These are phyloP conservation scores for Mortierella sp. DNA, from an alignment of 371 early-diverging fungal species.

Conservation along the genomic window DNA sequence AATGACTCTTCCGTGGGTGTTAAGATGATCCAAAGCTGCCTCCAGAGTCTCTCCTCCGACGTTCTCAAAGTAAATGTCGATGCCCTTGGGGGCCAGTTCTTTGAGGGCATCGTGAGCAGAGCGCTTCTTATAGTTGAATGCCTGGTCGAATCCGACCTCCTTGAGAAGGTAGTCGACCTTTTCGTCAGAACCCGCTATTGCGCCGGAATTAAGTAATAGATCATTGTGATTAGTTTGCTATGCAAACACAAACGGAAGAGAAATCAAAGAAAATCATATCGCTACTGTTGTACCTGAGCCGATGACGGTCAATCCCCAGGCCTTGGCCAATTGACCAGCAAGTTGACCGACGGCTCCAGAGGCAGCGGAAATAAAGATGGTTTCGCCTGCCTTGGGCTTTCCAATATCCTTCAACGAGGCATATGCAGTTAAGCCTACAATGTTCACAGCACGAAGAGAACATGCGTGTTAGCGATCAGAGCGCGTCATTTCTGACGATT, in stretches of 20 bases:
- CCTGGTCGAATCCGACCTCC: constrained; percentile 70
- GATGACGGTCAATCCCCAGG: constrained; percentile 69
- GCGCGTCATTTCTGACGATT: background rate
- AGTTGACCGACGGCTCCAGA: constrained; percentile 73
- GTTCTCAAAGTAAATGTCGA: constrained; percentile 80
- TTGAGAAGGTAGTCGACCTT: constrained; percentile 73
- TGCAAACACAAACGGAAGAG: background rate
- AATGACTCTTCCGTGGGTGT: constrained; percentile 65
- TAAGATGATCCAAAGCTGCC: constrained; percentile 63
- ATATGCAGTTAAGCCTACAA: constrained; percentile 60
- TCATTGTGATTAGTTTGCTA: background rate
- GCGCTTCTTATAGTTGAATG: constrained; percentile 82
- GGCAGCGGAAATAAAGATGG: constrained; percentile 69
- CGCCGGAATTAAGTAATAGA: background rate
- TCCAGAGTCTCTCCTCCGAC: constrained; percentile 81
- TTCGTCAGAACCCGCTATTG: constrained; percentile 72
- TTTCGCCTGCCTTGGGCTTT: constrained; percentile 78
- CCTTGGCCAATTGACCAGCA: constrained; percentile 77
- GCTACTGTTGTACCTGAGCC: constrained; percentile 57
- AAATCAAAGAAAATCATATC: background rate
- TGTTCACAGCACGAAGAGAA: background rate
- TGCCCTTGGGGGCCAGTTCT: constrained; percentile 71
- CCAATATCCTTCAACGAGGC: constrained; percentile 62
- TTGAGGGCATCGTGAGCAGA: constrained; percentile 56
- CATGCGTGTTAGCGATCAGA: background rate